Base-by-base conservation (phyloP, 495 filamentous ascomycete species). In the Neurospora tetraspora region DNA sequence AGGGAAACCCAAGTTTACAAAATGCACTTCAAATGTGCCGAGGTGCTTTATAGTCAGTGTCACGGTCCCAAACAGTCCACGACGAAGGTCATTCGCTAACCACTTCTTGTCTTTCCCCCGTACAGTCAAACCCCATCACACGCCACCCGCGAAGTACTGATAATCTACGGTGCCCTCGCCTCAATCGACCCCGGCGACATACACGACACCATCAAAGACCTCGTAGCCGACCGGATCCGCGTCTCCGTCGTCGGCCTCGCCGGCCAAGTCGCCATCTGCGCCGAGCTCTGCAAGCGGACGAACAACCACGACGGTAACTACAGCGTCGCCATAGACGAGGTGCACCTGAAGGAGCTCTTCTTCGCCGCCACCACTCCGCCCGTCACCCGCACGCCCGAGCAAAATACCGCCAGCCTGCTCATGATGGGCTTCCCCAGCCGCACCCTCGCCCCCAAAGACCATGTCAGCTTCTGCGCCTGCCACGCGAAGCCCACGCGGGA, bases 341-440 rank as follows among this genome's bases (percentile, higher is more conserved):
- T 91, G 69, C 91, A 97, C 81, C 96, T 96, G 79, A 88, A 90
- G 16, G 94, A 97, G 73, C 85, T 98, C n/a, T 84, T 98, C 72
- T 89, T 98, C 82, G 89, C 90, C 40, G 88, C 91, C 43, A 98
- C 95, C 8, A 97, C 92, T 10, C 96, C 96, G 3, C 96, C 96
- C 3, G 90, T 92, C 23, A 91, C 93, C 5, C 88, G 91, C 68
- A 86, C 89, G 0, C 81, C 88, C 40, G 89, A 90, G 77, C 88
- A 90, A 76, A 88, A 86, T 73, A 87, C 89, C 65, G 91, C 91
- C 43, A 92, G 92, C 36, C 85, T 98, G 39, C 86, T 99, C 16
- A 96, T 94, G 92, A 98, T 98, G 96, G 96, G 96, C 5, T 99
- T 99, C 76, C 96, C 96, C n/a, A 94, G 91, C 65, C 89, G 96